Base-by-base conservation (phyloP, 208 protist genomes). In the Trypanosoma cruzi region DNA sequence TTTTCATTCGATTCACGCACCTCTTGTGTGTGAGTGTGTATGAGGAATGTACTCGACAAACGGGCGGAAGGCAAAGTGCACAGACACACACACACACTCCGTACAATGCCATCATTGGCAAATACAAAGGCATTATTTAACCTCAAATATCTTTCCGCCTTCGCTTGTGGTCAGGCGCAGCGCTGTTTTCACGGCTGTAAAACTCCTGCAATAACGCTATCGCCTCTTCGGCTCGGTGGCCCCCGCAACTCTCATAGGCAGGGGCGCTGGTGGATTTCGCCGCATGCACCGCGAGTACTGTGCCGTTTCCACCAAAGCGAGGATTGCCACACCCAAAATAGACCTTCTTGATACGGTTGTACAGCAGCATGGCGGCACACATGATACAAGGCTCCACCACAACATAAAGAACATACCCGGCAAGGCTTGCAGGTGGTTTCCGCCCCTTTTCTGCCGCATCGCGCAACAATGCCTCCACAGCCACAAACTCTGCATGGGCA, bases 321-420 rank as follows among this genome's bases (percentile, higher is more conserved):
- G 92, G 88, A 78, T 99, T 99, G 7, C 71, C 62, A 56, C 93
- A 97, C 28, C 96, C 97, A 79, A 89, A 99, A 71, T 92, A 93
- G 6, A 98, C 90, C 46, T 82, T 72, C 3, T 57, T 53, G 5
- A 99, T 73, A 14, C 74, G 63, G 44, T 93, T 76, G 37, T 97
- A 79, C 13, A 79, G 70, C 44, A 99, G 66, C 61, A 98, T 92
- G 6, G 86, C 85, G 0, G 93, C 91, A 73, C 97, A 99, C 96
- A 99, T 98, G 14, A 99, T 86, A 64, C 97, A 99, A 20, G 97
- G 97, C 60, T 99, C 97, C 4, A 96, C 85, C 4, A 95, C 98
- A 2, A 99, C 97, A 64, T 98, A 99, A 8, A 99, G 63, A 14
- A 80, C 75, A 64, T 92, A 97, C 4, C 85, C 73, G 5, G 37